A percentile compares a stretch with the other conserved stretches of the same genome.
phyloP scores from a whole-genome alignment of 495 filamentous ascomycete genomes.

The Podospora bellae-mahoneyi region DNA sequence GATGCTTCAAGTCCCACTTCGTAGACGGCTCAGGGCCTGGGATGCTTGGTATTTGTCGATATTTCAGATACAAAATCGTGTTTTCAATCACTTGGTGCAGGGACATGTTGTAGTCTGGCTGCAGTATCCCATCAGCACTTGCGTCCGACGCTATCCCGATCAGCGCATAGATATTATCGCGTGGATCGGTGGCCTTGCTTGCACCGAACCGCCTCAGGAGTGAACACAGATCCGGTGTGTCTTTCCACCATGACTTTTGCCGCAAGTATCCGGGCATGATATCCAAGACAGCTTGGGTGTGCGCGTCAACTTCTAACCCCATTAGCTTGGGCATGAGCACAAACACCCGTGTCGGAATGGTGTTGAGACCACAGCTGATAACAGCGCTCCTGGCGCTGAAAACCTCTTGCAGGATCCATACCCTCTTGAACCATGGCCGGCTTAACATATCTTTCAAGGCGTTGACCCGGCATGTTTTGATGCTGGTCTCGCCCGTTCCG shows the following conservation, averaged over 20 bases:
- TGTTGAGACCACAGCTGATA: conserved; percentile 26
- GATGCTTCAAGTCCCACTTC: not conserved
- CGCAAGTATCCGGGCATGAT: conserved; percentile 34
- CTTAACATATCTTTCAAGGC: conserved; percentile 7
- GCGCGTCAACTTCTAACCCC: not conserved
- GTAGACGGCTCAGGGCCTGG: not conserved
- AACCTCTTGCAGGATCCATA: conserved; percentile 28
- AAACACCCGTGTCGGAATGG: conserved; percentile 29
- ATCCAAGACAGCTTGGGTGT: conserved; percentile 36
- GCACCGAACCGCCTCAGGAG: conserved; percentile 30
- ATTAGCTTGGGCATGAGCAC: conserved; percentile 27
- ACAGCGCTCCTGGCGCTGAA: conserved; percentile 13
- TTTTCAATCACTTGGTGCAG: not conserved
- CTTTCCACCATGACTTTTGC: conserved; percentile 31
- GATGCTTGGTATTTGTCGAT: not conserved
- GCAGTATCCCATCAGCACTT: not conserved
- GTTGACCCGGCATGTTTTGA: conserved; percentile 15
- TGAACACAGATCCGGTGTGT: conserved; percentile 27
- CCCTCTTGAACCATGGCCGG: conserved; percentile 22
- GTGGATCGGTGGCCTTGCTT: conserved; percentile 31
- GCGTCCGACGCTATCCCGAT: conserved; percentile 31
- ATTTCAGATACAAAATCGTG: not conserved
- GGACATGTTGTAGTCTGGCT: conserved; percentile 2
- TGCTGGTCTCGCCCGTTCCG: not conserved
- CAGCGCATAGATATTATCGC: conserved; percentile 38